Base-by-base conservation (phyloP, 2,329 filamentous ascomycete species). In the Akanthomyces lecanii region DNA sequence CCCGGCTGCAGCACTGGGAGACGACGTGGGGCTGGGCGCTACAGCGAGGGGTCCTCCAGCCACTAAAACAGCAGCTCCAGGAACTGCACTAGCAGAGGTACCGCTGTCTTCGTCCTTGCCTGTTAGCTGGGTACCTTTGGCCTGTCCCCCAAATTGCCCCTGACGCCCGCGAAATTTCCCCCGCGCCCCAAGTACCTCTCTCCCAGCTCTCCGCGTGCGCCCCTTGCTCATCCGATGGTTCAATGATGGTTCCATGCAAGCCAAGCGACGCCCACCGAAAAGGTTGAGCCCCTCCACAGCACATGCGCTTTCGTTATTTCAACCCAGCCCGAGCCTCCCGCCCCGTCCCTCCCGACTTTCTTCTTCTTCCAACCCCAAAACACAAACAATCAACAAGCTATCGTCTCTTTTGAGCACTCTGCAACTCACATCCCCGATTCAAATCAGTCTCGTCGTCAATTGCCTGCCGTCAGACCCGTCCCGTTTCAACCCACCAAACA, bases 321-420 rank as follows among this genome's bases (percentile, higher is more conserved):
- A 68, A 69, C 68, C 57, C 63, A 69, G 67, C 68, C 62, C 63
- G 58, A 62, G 38, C 58, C 40, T 61, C 47, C 47, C 45, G 57
- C 48, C 40, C 57, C 33, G 33, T 56, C 62, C 57, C 66, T 63
- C 63, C 47, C 62, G 48, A 48, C 40, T 57, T 63, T 59, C 62
- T 63, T 61, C 62, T 62, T 61, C 61, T 55, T 44, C 51, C 38
- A 36, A 28, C 57, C 60, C 55, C 67, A 66, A 64, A 63, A 65
- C 50, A 57, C 48, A 18, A 50, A 44, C 16, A 38, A 53, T 18
- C 16, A 54, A 25, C 25, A 38, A 61, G 25, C 42, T 21, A 48
- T 33, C 28, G 23, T 47, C 50, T 45, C 50, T 54, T 47, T 54
- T n/a, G 50, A 54, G 50, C 33, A 54, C 28, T 25, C 42, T 33